Conservation (phyloP, 805 yeast genomes). For the Kodamaea sagamina region DNA sequence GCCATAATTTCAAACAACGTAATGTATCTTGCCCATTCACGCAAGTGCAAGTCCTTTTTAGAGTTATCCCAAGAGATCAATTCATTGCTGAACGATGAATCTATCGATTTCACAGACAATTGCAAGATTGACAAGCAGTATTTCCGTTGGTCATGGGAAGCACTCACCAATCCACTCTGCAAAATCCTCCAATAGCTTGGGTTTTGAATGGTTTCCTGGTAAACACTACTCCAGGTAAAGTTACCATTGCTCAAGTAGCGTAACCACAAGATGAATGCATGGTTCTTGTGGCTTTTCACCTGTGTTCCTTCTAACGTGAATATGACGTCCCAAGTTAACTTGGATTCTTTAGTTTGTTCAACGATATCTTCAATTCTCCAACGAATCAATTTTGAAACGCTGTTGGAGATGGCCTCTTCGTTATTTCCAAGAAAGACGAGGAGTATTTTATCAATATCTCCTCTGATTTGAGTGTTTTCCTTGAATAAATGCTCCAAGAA, state of each 20-base stretch:
- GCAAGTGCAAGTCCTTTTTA: slow-evolving; percentile 31
- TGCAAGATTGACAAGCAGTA: slow-evolving; percentile 66
- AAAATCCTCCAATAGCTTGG: slow-evolving; percentile 52
- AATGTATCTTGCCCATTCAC: slow-evolving; percentile 69
- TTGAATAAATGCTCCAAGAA: slow-evolving; percentile 10
- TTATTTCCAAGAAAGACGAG: slow-evolving; percentile 33
- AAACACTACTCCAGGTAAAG: slow-evolving; percentile 17
- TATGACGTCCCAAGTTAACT: slow-evolving; percentile 49
- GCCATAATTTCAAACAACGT: slow-evolving; percentile 81
- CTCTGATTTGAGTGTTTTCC: background rate
- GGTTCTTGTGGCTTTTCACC: slow-evolving; percentile 29
- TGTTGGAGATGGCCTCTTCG: slow-evolving; percentile 38
- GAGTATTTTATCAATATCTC: slow-evolving; percentile 5
- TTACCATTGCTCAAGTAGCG: slow-evolving; percentile 44
- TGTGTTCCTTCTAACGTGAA: slow-evolving; percentile 34
- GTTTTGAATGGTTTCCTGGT: slow-evolving; percentile 29
- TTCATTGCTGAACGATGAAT: slow-evolving; percentile 31
- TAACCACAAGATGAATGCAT: slow-evolving; percentile 57
- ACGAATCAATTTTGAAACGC: slow-evolving; percentile 45
- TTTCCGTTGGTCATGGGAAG: slow-evolving; percentile 68
- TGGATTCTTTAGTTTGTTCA: slow-evolving; percentile 15
- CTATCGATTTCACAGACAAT: slow-evolving; percentile 53
- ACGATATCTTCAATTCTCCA: slow-evolving; percentile 52
- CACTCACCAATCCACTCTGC: slow-evolving; percentile 56
- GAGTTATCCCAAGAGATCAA: slow-evolving; percentile 48